These are phyloP conservation scores for Cercospora sp. DNA, from an alignment of 2,329 filamentous ascomycete genomes.

Conservation along the genomic window DNA sequence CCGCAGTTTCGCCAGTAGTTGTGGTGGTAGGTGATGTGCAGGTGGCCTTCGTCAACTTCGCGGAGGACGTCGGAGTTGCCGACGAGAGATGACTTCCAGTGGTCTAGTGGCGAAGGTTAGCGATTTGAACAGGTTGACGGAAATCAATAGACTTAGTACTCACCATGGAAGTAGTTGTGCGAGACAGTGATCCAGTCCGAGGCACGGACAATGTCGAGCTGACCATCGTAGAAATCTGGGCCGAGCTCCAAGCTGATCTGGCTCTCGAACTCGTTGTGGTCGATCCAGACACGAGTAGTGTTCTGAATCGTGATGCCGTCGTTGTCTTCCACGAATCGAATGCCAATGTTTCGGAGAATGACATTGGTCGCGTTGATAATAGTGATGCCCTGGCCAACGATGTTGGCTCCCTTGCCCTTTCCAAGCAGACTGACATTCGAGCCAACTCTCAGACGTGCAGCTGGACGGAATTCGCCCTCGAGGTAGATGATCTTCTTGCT, in stretches of 20 bases:
- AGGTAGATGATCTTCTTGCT: constrained; percentile 46
- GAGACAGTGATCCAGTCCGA: constrained; percentile 51
- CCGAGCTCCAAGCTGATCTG: constrained; percentile 39
- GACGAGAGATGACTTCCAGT: constrained; percentile 49
- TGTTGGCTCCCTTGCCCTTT: constrained; percentile 39
- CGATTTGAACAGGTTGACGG: neutral
- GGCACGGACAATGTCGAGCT: constrained; percentile 49
- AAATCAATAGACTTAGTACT: neutral
- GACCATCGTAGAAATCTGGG: constrained; percentile 43
- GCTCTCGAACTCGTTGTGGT: constrained; percentile 52
- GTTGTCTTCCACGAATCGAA: constrained; percentile 42
- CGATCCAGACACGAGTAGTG: constrained; percentile 50
- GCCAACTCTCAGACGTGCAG: constrained; percentile 47
- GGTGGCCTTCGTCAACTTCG: constrained; percentile 46
- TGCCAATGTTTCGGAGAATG: constrained; percentile 44
- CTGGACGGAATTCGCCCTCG: constrained; percentile 46
- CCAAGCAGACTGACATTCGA: constrained; percentile 51
- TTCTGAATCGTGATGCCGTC: constrained; percentile 50
- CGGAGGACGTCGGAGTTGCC: constrained; percentile 46
- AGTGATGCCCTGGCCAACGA: constrained; percentile 43
- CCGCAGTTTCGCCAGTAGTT: constrained; percentile 52
- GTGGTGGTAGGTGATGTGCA: constrained; percentile 54
- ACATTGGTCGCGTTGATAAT: constrained; percentile 43
- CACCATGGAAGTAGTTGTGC: constrained; percentile 51
- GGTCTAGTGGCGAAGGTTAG: constrained; percentile 31